A percentile compares a stretch with the other conserved stretches of the same genome.
These are phyloP conservation scores for Malassezia furfur DNA, from an alignment of 1,284 basidiomycete species.

Conservation along the genomic window DNA sequence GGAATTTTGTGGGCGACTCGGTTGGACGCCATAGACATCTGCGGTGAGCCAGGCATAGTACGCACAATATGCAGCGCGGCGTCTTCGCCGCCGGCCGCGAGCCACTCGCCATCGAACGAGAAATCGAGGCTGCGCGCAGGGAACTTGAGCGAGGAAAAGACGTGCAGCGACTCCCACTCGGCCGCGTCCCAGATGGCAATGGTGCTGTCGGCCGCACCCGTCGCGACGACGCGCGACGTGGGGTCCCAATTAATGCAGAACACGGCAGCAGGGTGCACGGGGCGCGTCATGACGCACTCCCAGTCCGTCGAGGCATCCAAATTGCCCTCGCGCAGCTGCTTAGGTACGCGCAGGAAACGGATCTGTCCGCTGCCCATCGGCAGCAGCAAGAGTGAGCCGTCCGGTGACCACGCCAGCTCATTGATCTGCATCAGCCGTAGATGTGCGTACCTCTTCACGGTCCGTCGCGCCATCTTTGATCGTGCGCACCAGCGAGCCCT, in stretches of 20 bases:
- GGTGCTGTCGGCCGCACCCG: constrained; percentile 30
- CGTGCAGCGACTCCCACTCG: constrained; percentile 23
- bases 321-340: background rate
- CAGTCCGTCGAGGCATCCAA: constrained; percentile 2
- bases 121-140: constrained; percentile 34
- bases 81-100: constrained; percentile 40
- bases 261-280: constrained; percentile 31
- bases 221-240: constrained; percentile 26
- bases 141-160: constrained; percentile 22
- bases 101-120: constrained; percentile 38
- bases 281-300: constrained; percentile 20
- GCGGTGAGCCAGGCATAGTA: background rate
- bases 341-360: constrained; percentile 9
- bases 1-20: constrained; percentile 3
- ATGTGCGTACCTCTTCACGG: constrained; percentile 6
- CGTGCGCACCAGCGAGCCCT: constrained; percentile 19
- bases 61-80: constrained; percentile 8
- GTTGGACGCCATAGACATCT: constrained; percentile 10
- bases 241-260: constrained; percentile 37
- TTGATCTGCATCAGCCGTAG: constrained; percentile 26
- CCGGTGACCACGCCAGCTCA: constrained; percentile 31
- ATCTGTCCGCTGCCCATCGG: constrained; percentile 32
- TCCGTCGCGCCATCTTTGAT: constrained; percentile 16
- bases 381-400: constrained; percentile 31
- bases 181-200: constrained; percentile 24